Conservation (phyloP, 441 rosid genomes). For the Syzygium malaccense region DNA sequence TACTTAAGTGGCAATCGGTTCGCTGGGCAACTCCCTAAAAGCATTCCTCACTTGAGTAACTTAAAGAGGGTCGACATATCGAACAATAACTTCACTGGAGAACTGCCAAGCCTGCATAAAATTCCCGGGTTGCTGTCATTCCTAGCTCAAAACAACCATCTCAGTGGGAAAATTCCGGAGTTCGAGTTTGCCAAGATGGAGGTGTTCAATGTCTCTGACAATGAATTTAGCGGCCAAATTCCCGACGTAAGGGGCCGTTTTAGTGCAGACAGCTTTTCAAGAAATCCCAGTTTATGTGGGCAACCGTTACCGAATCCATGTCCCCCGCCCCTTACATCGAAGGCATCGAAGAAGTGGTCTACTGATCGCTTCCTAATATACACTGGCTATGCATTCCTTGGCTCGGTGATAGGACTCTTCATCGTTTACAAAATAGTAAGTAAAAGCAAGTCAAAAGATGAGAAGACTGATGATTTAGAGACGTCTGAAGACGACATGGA, state of each 20-base stretch:
- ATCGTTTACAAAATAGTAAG: slow-evolving; percentile 12
- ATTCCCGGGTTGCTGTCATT: background rate
- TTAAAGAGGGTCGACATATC: slow-evolving; percentile 2
- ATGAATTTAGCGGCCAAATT: background rate
- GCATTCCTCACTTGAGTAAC: background rate
- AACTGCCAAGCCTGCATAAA: background rate
- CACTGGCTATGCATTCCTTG: slow-evolving; percentile 37
- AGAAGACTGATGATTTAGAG: background rate
- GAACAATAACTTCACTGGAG: slow-evolving; percentile 1
- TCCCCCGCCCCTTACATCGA: background rate
- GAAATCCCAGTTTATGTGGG: background rate
- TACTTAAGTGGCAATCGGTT: background rate
- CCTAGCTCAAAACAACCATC: slow-evolving; percentile 1
- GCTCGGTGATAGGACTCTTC: slow-evolving; percentile 13
- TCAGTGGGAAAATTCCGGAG: background rate
- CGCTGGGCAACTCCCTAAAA: background rate
- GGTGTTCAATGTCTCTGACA: slow-evolving; percentile 6
- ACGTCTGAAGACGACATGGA: background rate
- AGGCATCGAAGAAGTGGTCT: slow-evolving; percentile 8
- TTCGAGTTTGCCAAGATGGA: background rate
- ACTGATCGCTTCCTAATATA: slow-evolving; percentile 26
- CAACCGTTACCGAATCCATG: background rate
- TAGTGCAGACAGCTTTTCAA: background rate
- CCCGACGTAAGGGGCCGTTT: background rate
- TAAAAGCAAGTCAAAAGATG: slow-evolving; percentile 16